Evolutionary conservation across 2,329 filamentous ascomycete species (phyloP), one percentile per base, ranked within the genome.

Genomic region (Arthrobotrys entomopaga): DNA sequence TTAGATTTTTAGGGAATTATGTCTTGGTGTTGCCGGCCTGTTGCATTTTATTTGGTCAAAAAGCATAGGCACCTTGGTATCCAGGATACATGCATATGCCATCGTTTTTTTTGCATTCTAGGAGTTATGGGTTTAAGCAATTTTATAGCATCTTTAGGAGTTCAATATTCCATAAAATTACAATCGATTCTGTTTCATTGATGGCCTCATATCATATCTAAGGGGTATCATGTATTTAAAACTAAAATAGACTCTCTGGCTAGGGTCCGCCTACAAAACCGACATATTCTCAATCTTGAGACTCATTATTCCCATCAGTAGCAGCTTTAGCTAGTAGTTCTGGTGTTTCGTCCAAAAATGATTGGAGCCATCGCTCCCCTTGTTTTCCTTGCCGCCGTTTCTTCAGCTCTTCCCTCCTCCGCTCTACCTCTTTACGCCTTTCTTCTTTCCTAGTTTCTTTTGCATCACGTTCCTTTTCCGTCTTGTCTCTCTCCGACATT

Each of bases 321-420:
- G 49, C 8, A 11, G 22, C 22, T 43, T 67, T 67, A 13, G 20
- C 43, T 16, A 74, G 11, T 6, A 74, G 57, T 42, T 64, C 70
- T 10, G 70, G 70, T 42, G 64, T 61, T 26, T 80, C 78, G 22
- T 76, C 79, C 76, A 82, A 82, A 71, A 90, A 81, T 16, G 86
- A 86, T 63, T 89, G 87, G 78, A 96, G 80, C 81, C 95, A 95
- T 76, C 83, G 86, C 78, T 91, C 90, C 38, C 91, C 91, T 81
- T 90, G 85, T 78, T 87, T 89, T 81, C 88, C 89, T 29, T 86
- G 87, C 80, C 87, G 83, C 78, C 85, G 82, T 79, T 85, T 84
- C 59, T 82, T 80, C 60, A 83, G 76, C 6, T 79, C 79, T 77
- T 79, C 77, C 49, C 67, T 81, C 64, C 82, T 83, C 78, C 84